phyloP scores from a whole-genome alignment of 805 yeast genomes.

The Metschnikowia matae region DNA sequence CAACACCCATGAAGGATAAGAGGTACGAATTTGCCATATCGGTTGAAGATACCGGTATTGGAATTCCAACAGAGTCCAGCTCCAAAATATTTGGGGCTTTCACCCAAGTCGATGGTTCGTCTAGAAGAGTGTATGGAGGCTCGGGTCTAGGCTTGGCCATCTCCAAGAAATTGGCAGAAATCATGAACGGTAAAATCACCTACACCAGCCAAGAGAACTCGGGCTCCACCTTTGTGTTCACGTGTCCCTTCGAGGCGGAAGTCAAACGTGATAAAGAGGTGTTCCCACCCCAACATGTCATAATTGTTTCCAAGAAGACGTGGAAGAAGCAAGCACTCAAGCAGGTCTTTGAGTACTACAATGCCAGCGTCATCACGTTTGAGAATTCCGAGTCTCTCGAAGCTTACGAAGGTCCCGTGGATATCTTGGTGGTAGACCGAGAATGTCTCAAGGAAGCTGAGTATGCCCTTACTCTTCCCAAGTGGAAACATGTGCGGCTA shows the following conservation, averaged over 20 bases:
- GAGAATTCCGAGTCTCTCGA: slow-evolving; percentile 17
- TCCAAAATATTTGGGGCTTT: slow-evolving; percentile 49
- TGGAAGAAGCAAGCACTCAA: slow-evolving; percentile 30
- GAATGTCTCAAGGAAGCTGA: slow-evolving; percentile 11
- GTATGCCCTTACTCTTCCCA: slow-evolving; percentile 1
- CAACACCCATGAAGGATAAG: slow-evolving; percentile 23
- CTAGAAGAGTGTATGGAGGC: slow-evolving; percentile 50
- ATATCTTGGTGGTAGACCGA: slow-evolving; percentile 22
- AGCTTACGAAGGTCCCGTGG: slow-evolving; percentile 9
- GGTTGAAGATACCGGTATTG: slow-evolving; percentile 52
- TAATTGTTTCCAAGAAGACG: slow-evolving; percentile 31
- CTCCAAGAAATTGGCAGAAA: slow-evolving; percentile 43
- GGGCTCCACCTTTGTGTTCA: slow-evolving; percentile 45
- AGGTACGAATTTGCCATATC: slow-evolving; percentile 37
- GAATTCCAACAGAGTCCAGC: slow-evolving; percentile 44
- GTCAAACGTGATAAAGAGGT: slow-evolving; percentile 13
- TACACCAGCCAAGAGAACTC: slow-evolving; percentile 44
- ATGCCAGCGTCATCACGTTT: slow-evolving; percentile 27
- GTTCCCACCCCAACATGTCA: slow-evolving; percentile 18
- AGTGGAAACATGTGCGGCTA: slow-evolving; percentile 14
- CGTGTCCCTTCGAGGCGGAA: slow-evolving; percentile 29
- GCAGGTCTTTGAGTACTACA: slow-evolving; percentile 31
- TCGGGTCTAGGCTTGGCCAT: slow-evolving; percentile 50
- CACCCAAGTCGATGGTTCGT: slow-evolving; percentile 54
- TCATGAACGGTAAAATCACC: slow-evolving; percentile 46